Evolutionary conservation across 306 rosid species (phyloP).

Genomic region (Vicia faba): DNA sequence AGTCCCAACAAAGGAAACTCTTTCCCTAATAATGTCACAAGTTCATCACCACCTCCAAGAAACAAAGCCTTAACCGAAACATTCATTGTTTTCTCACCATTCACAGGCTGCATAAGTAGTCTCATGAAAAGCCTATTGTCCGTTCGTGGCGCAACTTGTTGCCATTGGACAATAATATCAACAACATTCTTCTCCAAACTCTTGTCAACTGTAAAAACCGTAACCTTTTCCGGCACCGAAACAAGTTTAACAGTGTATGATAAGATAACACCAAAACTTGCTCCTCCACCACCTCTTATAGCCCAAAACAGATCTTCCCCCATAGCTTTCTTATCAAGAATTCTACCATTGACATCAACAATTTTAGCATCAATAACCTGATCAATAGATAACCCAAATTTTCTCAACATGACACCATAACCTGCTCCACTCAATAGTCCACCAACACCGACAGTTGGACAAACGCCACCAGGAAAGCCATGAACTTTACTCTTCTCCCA

Average conservation of each 20-base stretch:
- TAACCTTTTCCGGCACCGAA: constrained; percentile 47
- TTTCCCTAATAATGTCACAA: constrained; percentile 51
- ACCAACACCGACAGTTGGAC: constrained; percentile 77
- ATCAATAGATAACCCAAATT: constrained; percentile 52
- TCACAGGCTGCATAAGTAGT: constrained; percentile 50
- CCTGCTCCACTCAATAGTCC: constrained; percentile 84
- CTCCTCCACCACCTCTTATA: constrained; percentile 64
- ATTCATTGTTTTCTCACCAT: constrained; percentile 40
- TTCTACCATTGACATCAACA: constrained; percentile 48
- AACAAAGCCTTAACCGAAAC: constrained; percentile 46
- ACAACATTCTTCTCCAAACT: constrained; percentile 44
- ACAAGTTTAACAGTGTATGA: constrained; percentile 53
- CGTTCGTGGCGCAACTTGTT: constrained; percentile 52
- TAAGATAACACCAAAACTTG: constrained; percentile 68
- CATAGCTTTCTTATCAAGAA: constrained; percentile 48
- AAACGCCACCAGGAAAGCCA: constrained; percentile 68
- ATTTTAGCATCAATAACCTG: constrained; percentile 52
- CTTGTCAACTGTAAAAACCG: constrained; percentile 48
- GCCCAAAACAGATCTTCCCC: constrained; percentile 66
- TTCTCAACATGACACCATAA: constrained; percentile 67
- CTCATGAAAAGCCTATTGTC: constrained; percentile 66
- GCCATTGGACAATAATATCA: constrained; percentile 50
- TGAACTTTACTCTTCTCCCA: constrained; percentile 61
- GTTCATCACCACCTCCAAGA: constrained; percentile 54
- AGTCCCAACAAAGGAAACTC: constrained; percentile 61